These are phyloP conservation scores for Xanthoconium purpureum DNA, from an alignment of 768 basidiomycete genomes.

Conservation along the genomic window DNA sequence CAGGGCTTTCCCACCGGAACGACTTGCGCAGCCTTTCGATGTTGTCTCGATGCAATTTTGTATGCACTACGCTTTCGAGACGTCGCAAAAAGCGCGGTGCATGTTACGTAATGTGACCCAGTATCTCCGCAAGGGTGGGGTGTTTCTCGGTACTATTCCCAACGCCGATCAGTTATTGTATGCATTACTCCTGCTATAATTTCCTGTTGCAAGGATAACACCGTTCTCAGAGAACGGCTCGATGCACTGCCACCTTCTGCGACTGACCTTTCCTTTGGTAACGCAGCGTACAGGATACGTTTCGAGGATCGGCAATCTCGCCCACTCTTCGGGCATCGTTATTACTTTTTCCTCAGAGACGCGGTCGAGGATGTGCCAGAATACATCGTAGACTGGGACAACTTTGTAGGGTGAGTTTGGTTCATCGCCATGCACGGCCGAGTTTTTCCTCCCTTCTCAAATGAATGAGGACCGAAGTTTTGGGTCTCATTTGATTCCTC, in stretches of 20 bases:
- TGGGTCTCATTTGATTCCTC: neutral
- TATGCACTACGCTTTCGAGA: conserved; percentile 99
- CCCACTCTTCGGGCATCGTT: conserved; percentile 83
- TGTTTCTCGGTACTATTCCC: conserved; percentile 97
- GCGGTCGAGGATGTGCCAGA: conserved; percentile 98
- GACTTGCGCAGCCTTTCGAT: conserved; percentile 74
- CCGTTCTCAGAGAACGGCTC: conserved; percentile 59
- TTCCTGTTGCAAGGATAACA: conserved; percentile 14
- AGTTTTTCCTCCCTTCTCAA: neutral
- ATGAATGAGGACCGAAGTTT: neutral
- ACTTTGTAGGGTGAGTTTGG: conserved; percentile 73
- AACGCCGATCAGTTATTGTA: conserved; percentile 83
- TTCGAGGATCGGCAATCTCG: conserved; percentile 70
- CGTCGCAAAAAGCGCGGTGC: conserved; percentile 75
- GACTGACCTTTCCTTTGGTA: conserved; percentile 79
- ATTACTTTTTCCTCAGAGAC: conserved; percentile 90
- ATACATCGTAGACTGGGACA: conserved; percentile 94
- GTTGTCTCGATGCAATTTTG: conserved; percentile 99
- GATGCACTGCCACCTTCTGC: conserved; percentile 62
- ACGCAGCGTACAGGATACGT: conserved; percentile 83
- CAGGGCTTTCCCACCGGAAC: conserved; percentile 60
- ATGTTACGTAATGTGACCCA: conserved; percentile 90
- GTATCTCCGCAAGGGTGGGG: conserved; percentile 77
- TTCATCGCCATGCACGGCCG: neutral
- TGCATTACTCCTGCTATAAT: conserved; percentile 32